Conservation (phyloP, 2,329 filamentous ascomycete genomes). For the Elsinoe arachidis region DNA sequence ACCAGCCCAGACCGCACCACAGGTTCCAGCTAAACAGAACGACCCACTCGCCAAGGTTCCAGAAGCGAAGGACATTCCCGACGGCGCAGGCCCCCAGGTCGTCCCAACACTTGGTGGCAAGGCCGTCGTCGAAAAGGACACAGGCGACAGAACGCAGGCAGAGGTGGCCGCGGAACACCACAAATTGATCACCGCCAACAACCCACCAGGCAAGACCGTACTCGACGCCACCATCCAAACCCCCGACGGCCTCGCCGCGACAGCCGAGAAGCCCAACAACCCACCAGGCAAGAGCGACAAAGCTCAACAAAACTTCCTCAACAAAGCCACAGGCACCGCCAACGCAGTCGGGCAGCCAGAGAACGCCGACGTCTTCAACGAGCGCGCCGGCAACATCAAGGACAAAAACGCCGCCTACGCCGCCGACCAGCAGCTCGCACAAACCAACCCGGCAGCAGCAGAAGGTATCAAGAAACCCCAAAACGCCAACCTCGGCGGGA, state of each 20-base stretch:
- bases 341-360: not conserved
- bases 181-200: not conserved
- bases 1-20: not conserved
- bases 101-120: not conserved
- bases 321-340: not conserved
- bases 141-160: not conserved
- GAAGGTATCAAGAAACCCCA: not conserved
- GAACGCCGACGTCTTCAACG: not conserved
- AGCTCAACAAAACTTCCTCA: not conserved
- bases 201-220: not conserved
- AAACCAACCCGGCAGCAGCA: not conserved
- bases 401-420: not conserved
- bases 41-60: no score
- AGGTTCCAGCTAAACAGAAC: not conserved
- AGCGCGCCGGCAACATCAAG: not conserved
- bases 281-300: not conserved
- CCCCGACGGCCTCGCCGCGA: not conserved
- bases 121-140: not conserved
- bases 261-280: not conserved
- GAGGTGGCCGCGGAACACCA: not conserved
- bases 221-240: not conserved
- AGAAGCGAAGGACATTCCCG: no score
- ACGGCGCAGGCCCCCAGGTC: not conserved
- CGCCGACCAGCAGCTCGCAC: not conserved
- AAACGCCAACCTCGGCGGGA: not conserved